These are phyloP conservation scores for Extremus antarcticus DNA, from an alignment of 495 filamentous ascomycete species.

Conservation along the genomic window DNA sequence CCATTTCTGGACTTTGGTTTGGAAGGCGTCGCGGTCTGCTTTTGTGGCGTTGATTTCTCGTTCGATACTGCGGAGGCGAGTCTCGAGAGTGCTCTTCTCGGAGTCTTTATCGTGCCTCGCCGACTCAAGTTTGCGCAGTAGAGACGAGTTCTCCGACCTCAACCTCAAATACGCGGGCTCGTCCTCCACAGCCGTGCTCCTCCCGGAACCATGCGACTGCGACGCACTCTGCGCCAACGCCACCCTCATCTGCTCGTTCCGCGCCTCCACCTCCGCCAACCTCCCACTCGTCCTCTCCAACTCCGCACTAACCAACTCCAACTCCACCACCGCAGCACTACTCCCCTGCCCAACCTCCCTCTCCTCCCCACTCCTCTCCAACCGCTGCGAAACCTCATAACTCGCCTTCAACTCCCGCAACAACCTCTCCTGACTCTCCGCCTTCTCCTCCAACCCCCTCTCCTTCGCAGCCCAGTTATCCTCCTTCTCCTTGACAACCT, in stretches of 20 bases:
- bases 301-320: conserved; percentile 86
- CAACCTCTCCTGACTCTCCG: conserved; percentile 85
- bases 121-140: conserved; percentile 77
- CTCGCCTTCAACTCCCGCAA: conserved; percentile 92
- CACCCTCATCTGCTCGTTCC: conserved; percentile 85
- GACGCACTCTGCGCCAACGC: conserved; percentile 84
- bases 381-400: conserved; percentile 88
- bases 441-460: conserved; percentile 78
- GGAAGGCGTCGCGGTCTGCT: conserved; percentile 59
- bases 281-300: conserved; percentile 79
- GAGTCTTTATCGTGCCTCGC: conserved; percentile 70
- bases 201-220: conserved; percentile 49
- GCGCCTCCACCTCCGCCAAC: conserved; percentile 81
- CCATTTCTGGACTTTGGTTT: conserved; percentile 73
- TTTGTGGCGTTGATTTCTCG: conserved; percentile 55
- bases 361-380: conserved; percentile 60
- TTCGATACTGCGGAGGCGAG: conserved; percentile 61
- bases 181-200: conserved; percentile 49
- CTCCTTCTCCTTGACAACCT: conserved; percentile 86
- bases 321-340: conserved; percentile 71
- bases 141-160: conserved; percentile 80
- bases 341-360: conserved; percentile 38
- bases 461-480: conserved; percentile 97
- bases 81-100: conserved; percentile 60
- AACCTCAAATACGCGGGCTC: conserved; percentile 78